Evolutionary conservation across 169 alveolate species (phyloP).

Genomic region (Plasmodium inui): DNA sequence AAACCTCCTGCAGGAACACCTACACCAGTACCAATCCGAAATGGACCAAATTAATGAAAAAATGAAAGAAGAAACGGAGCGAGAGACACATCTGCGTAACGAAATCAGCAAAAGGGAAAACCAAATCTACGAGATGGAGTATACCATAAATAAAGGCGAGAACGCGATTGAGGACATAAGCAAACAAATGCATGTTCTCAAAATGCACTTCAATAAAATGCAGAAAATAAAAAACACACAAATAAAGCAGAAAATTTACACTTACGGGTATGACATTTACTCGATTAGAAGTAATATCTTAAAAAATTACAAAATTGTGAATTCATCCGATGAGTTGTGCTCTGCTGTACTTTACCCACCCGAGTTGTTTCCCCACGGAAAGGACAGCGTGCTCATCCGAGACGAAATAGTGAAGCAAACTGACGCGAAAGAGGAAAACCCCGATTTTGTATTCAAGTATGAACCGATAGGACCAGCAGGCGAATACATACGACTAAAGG

Average conservation of each 20-base stretch:
- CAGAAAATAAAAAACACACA: constrained; percentile 57
- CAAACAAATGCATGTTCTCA: constrained; percentile 13
- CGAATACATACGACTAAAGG: constrained; percentile 51
- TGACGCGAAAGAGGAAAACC: background rate
- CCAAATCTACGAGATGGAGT: constrained; percentile 46
- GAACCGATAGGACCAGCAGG: constrained; percentile 74
- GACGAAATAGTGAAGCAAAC: background rate
- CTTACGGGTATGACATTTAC: constrained; percentile 69
- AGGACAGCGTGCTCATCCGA: background rate
- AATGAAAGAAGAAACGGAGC: constrained; percentile 13
- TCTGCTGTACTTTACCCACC: background rate
- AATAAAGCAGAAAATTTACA: constrained; percentile 40
- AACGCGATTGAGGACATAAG: constrained; percentile 4
- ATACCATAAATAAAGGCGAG: constrained; percentile 3
- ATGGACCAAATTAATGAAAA: constrained; percentile 21
- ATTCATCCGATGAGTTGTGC: background rate
- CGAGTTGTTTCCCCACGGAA: background rate
- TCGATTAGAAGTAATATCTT: constrained; percentile 21
- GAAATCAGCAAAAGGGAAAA: constrained; percentile 57
- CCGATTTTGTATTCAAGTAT: constrained; percentile 14
- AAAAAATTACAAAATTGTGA: background rate
- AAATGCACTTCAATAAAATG: constrained; percentile 12
- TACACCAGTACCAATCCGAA: constrained; percentile 19
- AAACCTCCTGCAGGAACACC: constrained; percentile 27
- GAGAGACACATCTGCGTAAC: constrained; percentile 6